Conservation (phyloP, 73 alveolate species). For the Loxodes magnus region DNA sequence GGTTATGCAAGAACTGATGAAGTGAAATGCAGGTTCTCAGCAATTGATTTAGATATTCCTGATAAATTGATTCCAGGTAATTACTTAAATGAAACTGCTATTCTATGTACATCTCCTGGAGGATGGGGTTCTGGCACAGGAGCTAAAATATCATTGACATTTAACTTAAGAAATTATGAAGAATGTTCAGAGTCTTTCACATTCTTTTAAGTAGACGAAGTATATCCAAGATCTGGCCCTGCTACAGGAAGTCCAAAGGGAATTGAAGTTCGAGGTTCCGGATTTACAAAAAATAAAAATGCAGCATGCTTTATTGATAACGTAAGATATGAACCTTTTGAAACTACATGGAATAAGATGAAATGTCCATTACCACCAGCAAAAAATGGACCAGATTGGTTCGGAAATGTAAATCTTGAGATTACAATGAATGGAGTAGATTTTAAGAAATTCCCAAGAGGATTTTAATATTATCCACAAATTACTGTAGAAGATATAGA, state of each 20-base stretch:
- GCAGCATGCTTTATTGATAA: constrained; percentile 52
- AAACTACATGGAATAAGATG: constrained; percentile 44
- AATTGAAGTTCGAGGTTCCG: constrained; percentile 62
- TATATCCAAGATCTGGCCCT: constrained; percentile 75
- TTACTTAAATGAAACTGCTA: constrained; percentile 43
- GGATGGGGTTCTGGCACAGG: constrained; percentile 84
- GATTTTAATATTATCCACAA: constrained; percentile 72
- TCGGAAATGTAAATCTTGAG: constrained; percentile 72
- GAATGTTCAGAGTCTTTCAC: constrained; percentile 43
- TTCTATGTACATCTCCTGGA: constrained; percentile 77
- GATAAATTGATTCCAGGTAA: constrained; percentile 45
- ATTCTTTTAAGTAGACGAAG: constrained; percentile 59
- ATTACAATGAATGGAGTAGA: constrained; percentile 60
- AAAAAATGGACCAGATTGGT: constrained; percentile 30
- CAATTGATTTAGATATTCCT: constrained; percentile 23
- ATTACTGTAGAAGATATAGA: constrained; percentile 55
- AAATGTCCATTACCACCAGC: constrained; percentile 66
- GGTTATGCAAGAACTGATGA: constrained; percentile 58
- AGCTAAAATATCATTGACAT: constrained; percentile 67
- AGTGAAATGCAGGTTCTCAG: constrained; percentile 69
- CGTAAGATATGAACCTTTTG: constrained; percentile 32
- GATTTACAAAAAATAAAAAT: constrained; percentile 52
- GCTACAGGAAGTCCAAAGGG: constrained; percentile 74
- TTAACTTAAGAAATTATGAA: constrained; percentile 74
- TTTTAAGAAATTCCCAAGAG: constrained; percentile 56